These are phyloP conservation scores for Stemphylium lycopersici DNA, from an alignment of 2,329 filamentous ascomycete species.

Conservation along the genomic window DNA sequence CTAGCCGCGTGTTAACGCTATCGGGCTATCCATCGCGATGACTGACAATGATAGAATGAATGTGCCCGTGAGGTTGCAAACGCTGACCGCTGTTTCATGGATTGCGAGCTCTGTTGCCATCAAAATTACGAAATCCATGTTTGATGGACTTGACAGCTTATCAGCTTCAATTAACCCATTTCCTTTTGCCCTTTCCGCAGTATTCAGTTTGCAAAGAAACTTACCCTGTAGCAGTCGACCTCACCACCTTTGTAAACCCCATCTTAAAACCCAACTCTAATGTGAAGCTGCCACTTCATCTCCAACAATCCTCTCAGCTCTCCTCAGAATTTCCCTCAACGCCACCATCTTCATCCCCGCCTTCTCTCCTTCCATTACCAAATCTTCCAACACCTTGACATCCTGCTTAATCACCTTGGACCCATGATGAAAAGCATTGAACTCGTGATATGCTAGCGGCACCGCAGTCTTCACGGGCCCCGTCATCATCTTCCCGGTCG, in stretches of 20 bases:
- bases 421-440: slow-evolving; percentile 32
- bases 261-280: no score
- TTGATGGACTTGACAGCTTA: no score
- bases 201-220: no score
- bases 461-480: slow-evolving; percentile 3
- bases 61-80: neutral
- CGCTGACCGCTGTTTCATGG: neutral
- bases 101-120: no score
- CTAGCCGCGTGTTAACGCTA: slow-evolving; percentile 6
- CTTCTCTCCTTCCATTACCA: slow-evolving; percentile 25
- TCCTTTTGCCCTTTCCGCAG: no score
- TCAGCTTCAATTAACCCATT: no score
- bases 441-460: slow-evolving; percentile 22
- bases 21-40: slow-evolving; percentile 8
- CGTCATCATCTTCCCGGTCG: slow-evolving; percentile 11
- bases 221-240: no score
- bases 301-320: neutral
- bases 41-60: neutral
- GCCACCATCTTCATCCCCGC: slow-evolving; percentile 19
- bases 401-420: slow-evolving; percentile 28
- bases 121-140: no score
- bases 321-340: slow-evolving; percentile 15
- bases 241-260: no score
- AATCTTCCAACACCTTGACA: slow-evolving; percentile 15
- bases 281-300: no score